Conservation (phyloP, 1,284 basidiomycete species). For the Cutaneotrichosporon sp. region DNA sequence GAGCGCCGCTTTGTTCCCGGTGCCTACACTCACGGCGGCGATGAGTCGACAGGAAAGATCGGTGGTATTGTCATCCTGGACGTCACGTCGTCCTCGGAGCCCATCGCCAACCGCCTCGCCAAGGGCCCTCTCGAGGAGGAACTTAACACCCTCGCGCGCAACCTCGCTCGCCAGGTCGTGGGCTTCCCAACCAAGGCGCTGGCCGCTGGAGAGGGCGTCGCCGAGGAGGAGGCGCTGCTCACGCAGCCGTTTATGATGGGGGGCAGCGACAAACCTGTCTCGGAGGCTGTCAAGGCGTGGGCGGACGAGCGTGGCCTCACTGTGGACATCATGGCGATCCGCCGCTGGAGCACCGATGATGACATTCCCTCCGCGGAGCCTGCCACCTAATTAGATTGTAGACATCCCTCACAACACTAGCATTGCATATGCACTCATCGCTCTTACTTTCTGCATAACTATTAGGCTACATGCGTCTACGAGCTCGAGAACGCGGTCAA, state of each 20-base stretch:
- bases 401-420: too few species aligned
- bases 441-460: not conserved
- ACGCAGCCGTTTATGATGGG: slow-evolving; percentile 76
- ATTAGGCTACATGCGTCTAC: slow-evolving; percentile 9
- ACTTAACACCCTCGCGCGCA: slow-evolving; percentile 65
- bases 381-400: too few species aligned
- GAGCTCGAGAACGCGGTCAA: slow-evolving; percentile 38
- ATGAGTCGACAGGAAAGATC: slow-evolving; percentile 62
- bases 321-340: slow-evolving; percentile 40
- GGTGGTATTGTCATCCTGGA: slow-evolving; percentile 63
- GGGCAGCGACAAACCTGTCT: slow-evolving; percentile 57
- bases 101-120: slow-evolving; percentile 37
- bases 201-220: slow-evolving; percentile 33
- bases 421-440: slow-evolving; percentile 1
- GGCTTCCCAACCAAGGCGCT: slow-evolving; percentile 75
- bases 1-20: slow-evolving; percentile 61
- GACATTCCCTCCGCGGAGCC: not conserved
- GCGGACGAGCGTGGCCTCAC: slow-evolving; percentile 53
- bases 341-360: slow-evolving; percentile 44
- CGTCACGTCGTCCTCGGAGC: slow-evolving; percentile 49
- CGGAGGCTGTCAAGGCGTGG: slow-evolving; percentile 65
- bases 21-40: slow-evolving; percentile 71
- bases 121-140: slow-evolving; percentile 52
- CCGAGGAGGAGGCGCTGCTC: slow-evolving; percentile 60
- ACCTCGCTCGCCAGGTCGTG: slow-evolving; percentile 75